Conservation (phyloP, 805 yeast genomes). For the Starmera caribaea region DNA sequence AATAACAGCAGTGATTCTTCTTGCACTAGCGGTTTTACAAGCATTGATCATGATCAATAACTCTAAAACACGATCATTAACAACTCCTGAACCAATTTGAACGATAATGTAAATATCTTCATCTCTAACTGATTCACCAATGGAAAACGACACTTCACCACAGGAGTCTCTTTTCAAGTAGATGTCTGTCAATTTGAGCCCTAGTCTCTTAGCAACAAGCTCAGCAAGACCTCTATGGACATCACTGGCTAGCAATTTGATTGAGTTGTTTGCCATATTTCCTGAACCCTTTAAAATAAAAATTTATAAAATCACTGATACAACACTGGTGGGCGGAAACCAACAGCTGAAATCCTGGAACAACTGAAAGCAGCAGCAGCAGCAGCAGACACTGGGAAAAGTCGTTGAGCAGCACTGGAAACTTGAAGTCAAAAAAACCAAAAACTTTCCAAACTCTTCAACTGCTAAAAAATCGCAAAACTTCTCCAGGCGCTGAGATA, state of each 20-base stretch:
- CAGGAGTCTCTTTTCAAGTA: conserved; percentile 58
- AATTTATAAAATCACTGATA: too few species aligned
- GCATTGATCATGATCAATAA: conserved; percentile 72
- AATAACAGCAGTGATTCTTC: conserved; percentile 73
- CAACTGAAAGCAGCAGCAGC: too few species aligned
- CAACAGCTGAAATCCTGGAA: too few species aligned
- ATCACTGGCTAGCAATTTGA: conserved; percentile 59
- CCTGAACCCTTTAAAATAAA: background rate
- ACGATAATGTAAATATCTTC: conserved; percentile 74
- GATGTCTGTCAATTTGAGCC: conserved; percentile 50
- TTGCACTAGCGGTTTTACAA: conserved; percentile 73
- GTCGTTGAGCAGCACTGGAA: too few species aligned
- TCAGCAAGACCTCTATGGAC: conserved; percentile 62
- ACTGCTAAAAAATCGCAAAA: too few species aligned
- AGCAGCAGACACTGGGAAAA: too few species aligned
- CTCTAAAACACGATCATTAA: conserved; percentile 69
- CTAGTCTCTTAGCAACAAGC: conserved; percentile 54
- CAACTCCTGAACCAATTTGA: conserved; percentile 72
- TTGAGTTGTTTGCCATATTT: conserved; percentile 61
- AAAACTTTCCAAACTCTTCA: too few species aligned
- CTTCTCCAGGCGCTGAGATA: too few species aligned
- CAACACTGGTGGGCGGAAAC: too few species aligned
- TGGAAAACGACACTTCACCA: conserved; percentile 66
- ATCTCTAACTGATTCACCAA: conserved; percentile 77
- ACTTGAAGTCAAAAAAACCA: too few species aligned